These are phyloP conservation scores for Lindgomyces ingoldianus DNA, from an alignment of 495 filamentous ascomycete genomes.

Conservation along the genomic window DNA sequence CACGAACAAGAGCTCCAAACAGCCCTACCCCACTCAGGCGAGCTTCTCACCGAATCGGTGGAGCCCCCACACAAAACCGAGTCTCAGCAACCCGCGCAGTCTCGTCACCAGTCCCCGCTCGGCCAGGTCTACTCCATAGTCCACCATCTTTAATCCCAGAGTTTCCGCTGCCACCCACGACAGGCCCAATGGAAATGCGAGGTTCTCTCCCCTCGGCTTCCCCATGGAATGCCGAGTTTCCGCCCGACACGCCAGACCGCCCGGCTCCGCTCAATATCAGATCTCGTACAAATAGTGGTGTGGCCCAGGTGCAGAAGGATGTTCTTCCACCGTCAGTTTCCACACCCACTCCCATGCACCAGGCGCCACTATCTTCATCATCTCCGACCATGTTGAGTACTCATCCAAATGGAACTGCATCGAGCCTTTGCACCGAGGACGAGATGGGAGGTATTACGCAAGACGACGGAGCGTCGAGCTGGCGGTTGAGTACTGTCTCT, in stretches of 20 bases:
- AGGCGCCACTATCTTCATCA: neutral
- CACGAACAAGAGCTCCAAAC: neutral
- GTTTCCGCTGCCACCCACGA: neutral
- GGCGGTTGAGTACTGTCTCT: neutral
- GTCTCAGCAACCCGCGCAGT: neutral
- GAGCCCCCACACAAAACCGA: neutral
- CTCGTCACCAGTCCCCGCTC: no score
- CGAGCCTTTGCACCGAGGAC: neutral
- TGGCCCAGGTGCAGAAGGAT: neutral
- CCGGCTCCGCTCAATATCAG: constrained; percentile 26
- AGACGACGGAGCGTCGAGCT: neutral
- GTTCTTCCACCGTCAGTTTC: neutral
- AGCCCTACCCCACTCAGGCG: neutral
- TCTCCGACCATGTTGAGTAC: neutral
- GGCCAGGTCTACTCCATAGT: no score
- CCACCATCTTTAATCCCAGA: neutral
- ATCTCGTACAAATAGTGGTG: constrained; percentile 1
- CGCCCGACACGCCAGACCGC: constrained; percentile 27
- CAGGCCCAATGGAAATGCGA: neutral
- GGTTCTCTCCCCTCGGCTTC: neutral
- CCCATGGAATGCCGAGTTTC: neutral
- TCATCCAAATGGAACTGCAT: no score
- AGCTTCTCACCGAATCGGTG: neutral
- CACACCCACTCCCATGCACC: neutral
- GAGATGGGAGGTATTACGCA: neutral